Evolutionary conservation across 306 rosid species (phyloP).

Genomic region (Heteromeles arbutifolia): DNA sequence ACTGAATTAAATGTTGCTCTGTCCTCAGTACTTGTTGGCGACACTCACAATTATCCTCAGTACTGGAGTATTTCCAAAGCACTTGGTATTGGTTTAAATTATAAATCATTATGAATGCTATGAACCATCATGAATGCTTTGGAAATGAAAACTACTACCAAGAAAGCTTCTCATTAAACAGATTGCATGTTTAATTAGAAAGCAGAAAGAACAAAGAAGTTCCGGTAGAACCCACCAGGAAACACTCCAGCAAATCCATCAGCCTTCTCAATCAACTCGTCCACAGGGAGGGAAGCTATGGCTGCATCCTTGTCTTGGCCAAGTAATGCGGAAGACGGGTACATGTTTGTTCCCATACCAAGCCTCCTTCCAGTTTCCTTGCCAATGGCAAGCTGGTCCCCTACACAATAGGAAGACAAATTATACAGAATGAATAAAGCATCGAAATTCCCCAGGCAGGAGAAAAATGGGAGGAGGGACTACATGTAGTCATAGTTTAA

Average conservation of each 20-base stretch:
- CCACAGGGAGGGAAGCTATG: slow-evolving; percentile 74
- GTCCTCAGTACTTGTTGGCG: background rate
- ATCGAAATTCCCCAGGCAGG: background rate
- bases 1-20: background rate
- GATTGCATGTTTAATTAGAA: background rate
- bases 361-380: slow-evolving; percentile 99
- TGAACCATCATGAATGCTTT: background rate
- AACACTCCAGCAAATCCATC: slow-evolving; percentile 99
- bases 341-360: slow-evolving; percentile 99
- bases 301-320: slow-evolving; percentile 83
- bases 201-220: background rate
- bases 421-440: slow-evolving; percentile 6
- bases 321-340: slow-evolving; percentile 91
- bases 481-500: background rate
- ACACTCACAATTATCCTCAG: too few species aligned
- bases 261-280: slow-evolving; percentile 95
- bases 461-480: background rate
- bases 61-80: too few species aligned
- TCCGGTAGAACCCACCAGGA: slow-evolving; percentile 56
- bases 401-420: slow-evolving; percentile 28
- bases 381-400: slow-evolving; percentile 96
- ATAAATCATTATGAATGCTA: too few species aligned
- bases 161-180: background rate
- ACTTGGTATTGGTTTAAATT: too few species aligned
- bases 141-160: background rate